These are phyloP conservation scores for Phoenix dactylifera DNA, from an alignment of 176 grass and related monocot genomes.

Conservation along the genomic window DNA sequence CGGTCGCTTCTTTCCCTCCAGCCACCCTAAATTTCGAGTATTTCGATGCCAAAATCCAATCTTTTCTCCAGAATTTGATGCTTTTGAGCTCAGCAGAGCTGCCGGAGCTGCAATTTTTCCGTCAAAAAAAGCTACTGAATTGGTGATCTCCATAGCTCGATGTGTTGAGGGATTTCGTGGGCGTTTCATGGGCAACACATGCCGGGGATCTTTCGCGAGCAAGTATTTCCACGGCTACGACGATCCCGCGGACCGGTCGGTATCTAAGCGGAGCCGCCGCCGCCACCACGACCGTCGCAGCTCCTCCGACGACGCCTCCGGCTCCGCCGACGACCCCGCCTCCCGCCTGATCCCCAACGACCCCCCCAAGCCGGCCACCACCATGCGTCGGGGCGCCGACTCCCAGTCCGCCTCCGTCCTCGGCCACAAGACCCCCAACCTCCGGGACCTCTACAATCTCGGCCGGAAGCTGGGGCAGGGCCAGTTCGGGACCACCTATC, in stretches of 20 bases:
- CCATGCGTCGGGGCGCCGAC: constrained; percentile 14
- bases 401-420: constrained; percentile 27
- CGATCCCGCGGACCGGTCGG: background rate
- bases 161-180: too few species aligned
- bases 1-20: too few species aligned
- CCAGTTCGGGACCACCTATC: constrained; percentile 72
- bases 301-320: background rate
- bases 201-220: constrained; percentile 14
- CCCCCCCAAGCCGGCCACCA: constrained; percentile 9
- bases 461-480: constrained; percentile 71
- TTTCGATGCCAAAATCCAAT: too few species aligned
- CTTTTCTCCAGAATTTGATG: too few species aligned
- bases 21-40: too few species aligned
- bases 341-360: background rate
- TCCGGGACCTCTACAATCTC: constrained; percentile 46
- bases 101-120: too few species aligned
- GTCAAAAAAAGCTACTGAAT: too few species aligned
- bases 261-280: background rate
- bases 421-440: constrained; percentile 36
- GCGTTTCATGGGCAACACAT: constrained; percentile 51
- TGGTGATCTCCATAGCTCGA: too few species aligned
- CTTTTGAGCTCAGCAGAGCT: too few species aligned
- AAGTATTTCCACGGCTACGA: constrained; percentile 8
- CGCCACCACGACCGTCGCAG: background rate
- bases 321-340: background rate